Evolutionary conservation across 1,284 basidiomycete species (phyloP).

Genomic region (Boletus sp.): DNA sequence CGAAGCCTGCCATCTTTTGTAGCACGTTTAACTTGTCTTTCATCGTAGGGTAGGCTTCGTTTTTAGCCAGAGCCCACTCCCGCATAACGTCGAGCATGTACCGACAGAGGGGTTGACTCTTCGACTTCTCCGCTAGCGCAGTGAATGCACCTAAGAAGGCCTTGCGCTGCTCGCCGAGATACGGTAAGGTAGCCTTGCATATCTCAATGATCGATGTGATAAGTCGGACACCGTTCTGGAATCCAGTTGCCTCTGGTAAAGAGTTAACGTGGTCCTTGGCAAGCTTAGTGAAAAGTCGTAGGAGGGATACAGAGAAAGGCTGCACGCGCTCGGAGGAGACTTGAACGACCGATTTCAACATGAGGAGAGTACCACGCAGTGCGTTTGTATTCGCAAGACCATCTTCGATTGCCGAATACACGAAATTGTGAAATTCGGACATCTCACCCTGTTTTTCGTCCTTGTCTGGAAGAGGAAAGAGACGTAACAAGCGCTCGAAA

Average conservation of each 20-base stretch:
- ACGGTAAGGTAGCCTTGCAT: conserved; percentile 64
- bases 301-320: conserved; percentile 73
- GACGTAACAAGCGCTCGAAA: conserved; percentile 84
- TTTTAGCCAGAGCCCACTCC: conserved; percentile 86
- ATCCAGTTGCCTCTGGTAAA: conserved; percentile 47
- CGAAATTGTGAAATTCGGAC: conserved; percentile 79
- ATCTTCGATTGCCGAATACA: conserved; percentile 80
- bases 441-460: conserved; percentile 72
- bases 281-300: conserved; percentile 86
- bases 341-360: conserved; percentile 90
- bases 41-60: conserved; percentile 87
- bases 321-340: conserved; percentile 87
- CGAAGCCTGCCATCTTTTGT: conserved; percentile 91
- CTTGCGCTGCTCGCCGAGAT: conserved; percentile 71
- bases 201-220: conserved; percentile 74
- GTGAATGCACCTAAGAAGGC: conserved; percentile 78
- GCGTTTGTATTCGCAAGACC: conserved; percentile 77
- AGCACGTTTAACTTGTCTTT: conserved; percentile 95
- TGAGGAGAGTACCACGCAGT: conserved; percentile 81
- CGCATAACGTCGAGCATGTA: conserved; percentile 89
- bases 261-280: conserved; percentile 87
- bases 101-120: conserved; percentile 78
- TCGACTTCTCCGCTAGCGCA: conserved; percentile 92
- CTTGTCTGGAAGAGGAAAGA: conserved; percentile 84
- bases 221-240: conserved; percentile 64